phyloP scores from a whole-genome alignment of 345 rosid species.

The Murraya koenigii region DNA sequence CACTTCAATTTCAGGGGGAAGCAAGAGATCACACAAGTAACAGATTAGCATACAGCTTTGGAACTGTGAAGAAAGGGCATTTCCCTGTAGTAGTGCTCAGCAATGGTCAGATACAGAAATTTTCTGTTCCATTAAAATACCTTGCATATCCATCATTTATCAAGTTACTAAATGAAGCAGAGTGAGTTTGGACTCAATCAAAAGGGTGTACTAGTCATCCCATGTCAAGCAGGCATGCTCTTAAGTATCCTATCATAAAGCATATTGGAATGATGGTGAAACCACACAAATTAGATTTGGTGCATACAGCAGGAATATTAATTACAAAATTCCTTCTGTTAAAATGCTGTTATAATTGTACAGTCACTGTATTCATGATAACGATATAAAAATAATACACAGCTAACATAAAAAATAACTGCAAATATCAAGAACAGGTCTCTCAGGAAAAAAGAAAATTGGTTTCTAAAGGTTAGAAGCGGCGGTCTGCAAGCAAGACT shows the following conservation, averaged over 20 bases:
- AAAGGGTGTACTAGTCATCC: slow-evolving; percentile 22
- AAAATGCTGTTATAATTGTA: neutral
- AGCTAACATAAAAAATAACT: neutral
- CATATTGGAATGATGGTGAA: neutral
- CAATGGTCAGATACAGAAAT: slow-evolving; percentile 10
- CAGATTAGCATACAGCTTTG: neutral
- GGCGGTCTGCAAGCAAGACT: neutral
- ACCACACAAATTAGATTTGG: neutral
- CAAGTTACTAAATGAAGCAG: slow-evolving; percentile 22
- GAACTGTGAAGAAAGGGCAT: slow-evolving; percentile 16
- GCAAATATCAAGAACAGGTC: neutral
- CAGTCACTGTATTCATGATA: neutral
- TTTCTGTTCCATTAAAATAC: slow-evolving; percentile 19
- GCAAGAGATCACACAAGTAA: slow-evolving; percentile 2
- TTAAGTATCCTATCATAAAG: slow-evolving; percentile 14
- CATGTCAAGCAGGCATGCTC: slow-evolving; percentile 28
- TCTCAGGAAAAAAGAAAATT: neutral
- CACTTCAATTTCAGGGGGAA: neutral
- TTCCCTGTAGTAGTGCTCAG: slow-evolving; percentile 8
- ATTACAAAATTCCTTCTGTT: neutral
- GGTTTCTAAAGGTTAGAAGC: neutral
- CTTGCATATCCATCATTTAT: slow-evolving; percentile 24
- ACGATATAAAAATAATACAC: neutral
- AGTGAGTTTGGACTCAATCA: slow-evolving; percentile 24
- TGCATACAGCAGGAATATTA: neutral